Conservation (phyloP, 2,329 filamentous ascomycete species). For the Cladosporium oxysporum region DNA sequence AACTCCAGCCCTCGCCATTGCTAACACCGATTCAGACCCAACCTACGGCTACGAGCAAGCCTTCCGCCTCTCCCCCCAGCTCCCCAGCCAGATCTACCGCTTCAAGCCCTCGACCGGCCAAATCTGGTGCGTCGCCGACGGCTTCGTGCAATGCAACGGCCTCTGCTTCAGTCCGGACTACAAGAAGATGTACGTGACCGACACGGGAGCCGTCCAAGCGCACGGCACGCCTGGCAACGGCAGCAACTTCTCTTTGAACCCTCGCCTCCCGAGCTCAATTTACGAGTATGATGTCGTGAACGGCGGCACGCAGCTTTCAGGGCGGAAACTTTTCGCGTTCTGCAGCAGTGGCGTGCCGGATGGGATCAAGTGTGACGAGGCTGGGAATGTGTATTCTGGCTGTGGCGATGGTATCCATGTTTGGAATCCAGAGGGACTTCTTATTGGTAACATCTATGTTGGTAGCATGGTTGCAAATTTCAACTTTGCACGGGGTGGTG, state of each 20-base stretch:
- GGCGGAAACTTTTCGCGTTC: constrained; percentile 54
- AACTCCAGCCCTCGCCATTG: neutral
- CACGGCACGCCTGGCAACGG: constrained; percentile 24
- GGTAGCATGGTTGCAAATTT: constrained; percentile 42
- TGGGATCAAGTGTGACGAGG: constrained; percentile 56
- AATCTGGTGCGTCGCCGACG: constrained; percentile 57
- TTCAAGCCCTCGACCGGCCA: constrained; percentile 52
- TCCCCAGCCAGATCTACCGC: constrained; percentile 61
- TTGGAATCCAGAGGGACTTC: constrained; percentile 51
- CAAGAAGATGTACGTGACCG: constrained; percentile 54
- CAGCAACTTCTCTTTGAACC: constrained; percentile 32
- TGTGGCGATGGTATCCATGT: constrained; percentile 59
- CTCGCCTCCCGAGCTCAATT: constrained; percentile 39
- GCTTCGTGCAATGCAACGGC: constrained; percentile 57
- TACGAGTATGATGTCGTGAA: constrained; percentile 42
- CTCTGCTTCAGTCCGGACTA: constrained; percentile 57
- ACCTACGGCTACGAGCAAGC: constrained; percentile 47
- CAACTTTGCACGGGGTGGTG: constrained; percentile 21
- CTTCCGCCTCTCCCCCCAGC: constrained; percentile 53
- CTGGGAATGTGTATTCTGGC: constrained; percentile 58
- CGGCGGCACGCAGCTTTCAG: constrained; percentile 29
- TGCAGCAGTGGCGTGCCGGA: constrained; percentile 58
- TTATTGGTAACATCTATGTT: constrained; percentile 61
- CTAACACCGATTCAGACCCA: constrained; percentile 21
- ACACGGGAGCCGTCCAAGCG: constrained; percentile 50